phyloP scores from a whole-genome alignment of 768 basidiomycete genomes.

The Auricularia sp. region DNA sequence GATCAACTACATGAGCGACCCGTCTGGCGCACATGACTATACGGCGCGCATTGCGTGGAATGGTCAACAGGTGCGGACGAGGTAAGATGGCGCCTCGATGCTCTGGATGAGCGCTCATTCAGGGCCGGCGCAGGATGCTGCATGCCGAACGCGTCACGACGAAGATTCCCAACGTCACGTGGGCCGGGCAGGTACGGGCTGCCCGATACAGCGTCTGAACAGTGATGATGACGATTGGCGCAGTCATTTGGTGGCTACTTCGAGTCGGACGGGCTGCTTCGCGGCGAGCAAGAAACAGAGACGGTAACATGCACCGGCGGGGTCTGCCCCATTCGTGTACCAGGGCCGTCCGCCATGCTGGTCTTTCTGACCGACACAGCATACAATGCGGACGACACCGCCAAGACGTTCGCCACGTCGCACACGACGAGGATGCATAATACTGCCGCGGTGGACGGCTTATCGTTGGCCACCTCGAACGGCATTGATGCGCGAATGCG shows the following conservation, averaged over 20 bases:
- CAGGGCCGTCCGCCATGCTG: conserved; percentile 64
- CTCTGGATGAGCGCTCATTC: not conserved
- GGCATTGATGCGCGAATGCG: not conserved
- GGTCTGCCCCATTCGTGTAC: conserved; percentile 50
- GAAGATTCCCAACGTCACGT: conserved; percentile 52
- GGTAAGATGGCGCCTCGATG: conserved; percentile 26
- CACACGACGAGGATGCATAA: not conserved
- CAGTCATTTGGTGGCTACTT: conserved; percentile 41
- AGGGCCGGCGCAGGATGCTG: conserved; percentile 36
- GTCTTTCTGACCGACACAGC: conserved; percentile 46
- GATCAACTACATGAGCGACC: conserved; percentile 64
- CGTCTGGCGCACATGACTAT: conserved; percentile 43
- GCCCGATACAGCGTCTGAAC: not conserved
- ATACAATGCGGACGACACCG: not conserved
- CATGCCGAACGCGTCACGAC: conserved; percentile 39
- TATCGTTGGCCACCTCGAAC: not conserved
- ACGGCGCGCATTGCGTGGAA: conserved; percentile 37
- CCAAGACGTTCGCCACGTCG: not conserved
- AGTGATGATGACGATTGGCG: not conserved
- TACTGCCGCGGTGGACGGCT: not conserved
- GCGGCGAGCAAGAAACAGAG: conserved; percentile 43
- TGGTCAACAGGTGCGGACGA: conserved; percentile 41
- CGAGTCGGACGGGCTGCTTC: conserved; percentile 57
- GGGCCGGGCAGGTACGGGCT: conserved; percentile 50
- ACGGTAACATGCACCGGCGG: conserved; percentile 49